Base-by-base conservation (phyloP, 2,329 filamentous ascomycete genomes). In the Penicillium sp. region DNA sequence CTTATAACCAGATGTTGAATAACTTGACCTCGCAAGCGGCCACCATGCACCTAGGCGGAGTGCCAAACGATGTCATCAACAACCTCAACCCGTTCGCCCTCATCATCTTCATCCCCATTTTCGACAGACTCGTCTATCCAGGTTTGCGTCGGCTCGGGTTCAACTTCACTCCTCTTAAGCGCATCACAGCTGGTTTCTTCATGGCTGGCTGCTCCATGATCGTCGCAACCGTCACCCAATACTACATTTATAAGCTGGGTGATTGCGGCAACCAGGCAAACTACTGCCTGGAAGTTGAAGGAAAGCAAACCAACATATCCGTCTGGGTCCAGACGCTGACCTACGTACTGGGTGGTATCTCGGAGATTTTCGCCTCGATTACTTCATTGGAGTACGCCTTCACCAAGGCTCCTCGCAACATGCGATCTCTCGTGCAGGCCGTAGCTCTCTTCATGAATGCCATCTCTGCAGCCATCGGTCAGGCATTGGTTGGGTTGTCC, bases 401-500 rank as follows among this genome's bases (percentile, higher is more conserved):
- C 75, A 86, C 85, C 68, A 89, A 90, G 72, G 87, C 87, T 0
- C 88, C 88, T 24, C 83, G 81, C 65, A 90, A 90, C 76, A 92
- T 92, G 88, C 85, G 87, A 59, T 88, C 85, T 1, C 78, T 91
- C n/a, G 86, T 92, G 12, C 79, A 76, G 70, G 82, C 83, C 18
- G 77, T 90, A 63, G 85, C 85, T 65, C 78, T 90, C 36, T 85
- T 88, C 75, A 89, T 84, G 79, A 85, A 79, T 28, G 87, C 87
- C 52, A 78, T 91, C 60, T 84, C 85, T 1, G 79, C 85, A 28
- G 87, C 87, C 33, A 74, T 91, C 45, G 86, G 85, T n/a, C 84
- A 89, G 74, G 86, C 85, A 0, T 80, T 88, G 36, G 81, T 82
- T 7, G 75, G 81, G 0, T 74, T 89, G 1, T 81, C 82, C 0